Evolutionary conservation across 139 green algal species (phyloP), one percentile per base, ranked within the genome.

Genomic region (Dunaliella primolecta): DNA sequence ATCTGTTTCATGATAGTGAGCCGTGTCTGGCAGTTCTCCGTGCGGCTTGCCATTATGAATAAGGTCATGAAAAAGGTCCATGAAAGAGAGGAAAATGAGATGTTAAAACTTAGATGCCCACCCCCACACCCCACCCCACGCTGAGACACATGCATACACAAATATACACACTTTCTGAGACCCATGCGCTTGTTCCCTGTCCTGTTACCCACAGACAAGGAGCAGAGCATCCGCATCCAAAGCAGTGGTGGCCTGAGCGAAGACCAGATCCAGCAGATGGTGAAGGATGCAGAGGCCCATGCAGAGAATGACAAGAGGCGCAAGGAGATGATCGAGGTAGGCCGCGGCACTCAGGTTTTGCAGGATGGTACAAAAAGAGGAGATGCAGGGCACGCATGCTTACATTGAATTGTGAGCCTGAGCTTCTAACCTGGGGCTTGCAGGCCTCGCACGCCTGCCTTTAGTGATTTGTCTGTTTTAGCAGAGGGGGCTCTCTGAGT

Each of bases 211-310:
- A 11, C 96, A 36, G 87, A 84, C 90, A 98, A 99, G 95, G 95
- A 99, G 93, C 97, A 99, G 93, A 90, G 87, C 77, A 97, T 99
- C 89, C 95, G 91, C 36, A 99, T 99, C 89, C 92, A 97, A 91
- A 88, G 76, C 84, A 89, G 82, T 46, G 91, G 88, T 70, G 97
- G 97, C 25, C 91, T 99, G 46, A 94, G 82, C 33, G 96, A 99
- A 64, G 90, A 94, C 7, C 91, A 99, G 86, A 98, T 99, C 89
- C 86, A 99, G 88, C 86, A 96, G 82, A 99, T 99, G 96, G 88
- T 91, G 57, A 88, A 88, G 33, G 96, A 99, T 46, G 96, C 95
- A 7, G 96, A 99, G 91, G 76, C 85, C 56, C 95, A 95, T 78
- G 94, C 94, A 2, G 91, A 91, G 27, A 91, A 93, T 83, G 96